These are phyloP conservation scores for Nepenthes gracilis DNA, from an alignment of 148 eudicot species.

Conservation along the genomic window DNA sequence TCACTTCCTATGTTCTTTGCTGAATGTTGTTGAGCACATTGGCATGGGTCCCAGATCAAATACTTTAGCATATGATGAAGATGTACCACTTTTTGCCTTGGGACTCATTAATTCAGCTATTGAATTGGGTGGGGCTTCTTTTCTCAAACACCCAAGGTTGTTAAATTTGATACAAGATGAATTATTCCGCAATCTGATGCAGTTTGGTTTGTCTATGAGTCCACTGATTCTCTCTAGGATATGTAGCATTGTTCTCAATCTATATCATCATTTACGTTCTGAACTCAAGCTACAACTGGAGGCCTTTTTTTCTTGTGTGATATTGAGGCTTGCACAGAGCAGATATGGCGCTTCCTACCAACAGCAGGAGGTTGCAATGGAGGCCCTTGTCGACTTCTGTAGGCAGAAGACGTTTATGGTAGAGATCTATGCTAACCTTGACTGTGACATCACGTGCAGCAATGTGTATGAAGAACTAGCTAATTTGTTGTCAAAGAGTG, in stretches of 20 bases:
- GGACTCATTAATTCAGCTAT: constrained; percentile 72
- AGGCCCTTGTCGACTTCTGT: constrained; percentile 86
- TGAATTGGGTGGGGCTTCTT: constrained; percentile 72
- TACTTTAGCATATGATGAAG: constrained; percentile 71
- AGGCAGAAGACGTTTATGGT: constrained; percentile 67
- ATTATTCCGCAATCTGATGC: constrained; percentile 63
- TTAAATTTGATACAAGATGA: constrained; percentile 64
- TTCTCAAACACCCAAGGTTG: constrained; percentile 54
- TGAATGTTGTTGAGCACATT: constrained; percentile 50
- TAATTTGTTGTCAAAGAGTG: constrained; percentile 72
- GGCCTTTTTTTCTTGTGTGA: constrained; percentile 72
- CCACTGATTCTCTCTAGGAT: constrained; percentile 80
- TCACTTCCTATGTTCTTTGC: constrained; percentile 63
- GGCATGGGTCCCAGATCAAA: constrained; percentile 54
- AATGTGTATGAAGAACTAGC: constrained; percentile 82
- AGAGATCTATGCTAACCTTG: constrained; percentile 82
- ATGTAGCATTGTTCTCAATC: constrained; percentile 75
- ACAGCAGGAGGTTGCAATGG: constrained; percentile 93
- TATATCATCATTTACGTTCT: constrained; percentile 59
- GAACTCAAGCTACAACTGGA: constrained; percentile 77
- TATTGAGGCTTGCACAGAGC: constrained; percentile 69
- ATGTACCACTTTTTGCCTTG: constrained; percentile 77
- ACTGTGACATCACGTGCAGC: constrained; percentile 79
- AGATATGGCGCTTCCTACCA: constrained; percentile 75
- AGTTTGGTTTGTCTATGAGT: constrained; percentile 73